Conservation (phyloP, 1,284 basidiomycete species). For the Heterobasidion parviporum region DNA sequence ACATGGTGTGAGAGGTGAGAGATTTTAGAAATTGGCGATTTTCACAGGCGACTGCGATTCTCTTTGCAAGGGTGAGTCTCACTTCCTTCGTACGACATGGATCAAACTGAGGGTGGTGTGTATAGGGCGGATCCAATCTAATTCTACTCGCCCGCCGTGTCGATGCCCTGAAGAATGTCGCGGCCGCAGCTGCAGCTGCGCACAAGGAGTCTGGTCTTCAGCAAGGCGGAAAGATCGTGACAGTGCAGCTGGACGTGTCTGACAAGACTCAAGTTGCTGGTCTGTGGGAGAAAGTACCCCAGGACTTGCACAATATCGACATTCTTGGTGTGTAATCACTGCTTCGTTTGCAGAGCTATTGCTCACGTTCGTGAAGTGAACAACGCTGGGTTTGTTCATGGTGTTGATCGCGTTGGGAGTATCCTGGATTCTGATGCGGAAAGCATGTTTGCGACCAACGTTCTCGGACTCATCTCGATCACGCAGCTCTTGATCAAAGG, state of each 20-base stretch:
- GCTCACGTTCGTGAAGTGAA: conserved; percentile 47
- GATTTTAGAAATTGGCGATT: too few relatives aligned
- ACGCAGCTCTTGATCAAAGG: conserved; percentile 75
- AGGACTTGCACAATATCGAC: conserved; percentile 60
- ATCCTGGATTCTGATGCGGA: conserved; percentile 73
- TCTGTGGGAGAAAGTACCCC: conserved; percentile 62
- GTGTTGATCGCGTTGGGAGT: conserved; percentile 76
- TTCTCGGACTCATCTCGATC: conserved; percentile 79
- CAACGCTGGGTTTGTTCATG: conserved; percentile 83
- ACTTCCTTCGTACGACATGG: not conserved
- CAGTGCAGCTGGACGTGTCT: conserved; percentile 67
- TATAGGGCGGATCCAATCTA: conserved; percentile 70
- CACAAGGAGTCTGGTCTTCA: conserved; percentile 67
- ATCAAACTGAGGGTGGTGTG: too few relatives aligned
- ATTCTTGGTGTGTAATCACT: conserved; percentile 49
- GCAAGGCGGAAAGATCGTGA: conserved; percentile 61
- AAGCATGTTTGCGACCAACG: conserved; percentile 91
- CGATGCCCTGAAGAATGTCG: conserved; percentile 58
- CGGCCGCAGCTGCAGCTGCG: conserved; percentile 56
- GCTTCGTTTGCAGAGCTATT: not conserved
- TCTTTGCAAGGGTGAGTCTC: conserved; percentile 67
- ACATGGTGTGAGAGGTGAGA: too few relatives aligned
- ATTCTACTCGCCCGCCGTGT: conserved; percentile 65
- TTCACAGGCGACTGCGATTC: conserved; percentile 67
- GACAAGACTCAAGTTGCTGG: conserved; percentile 61